Percentiles rank a stretch among this genome's conserved stretches.
These are phyloP conservation scores for Suillus alpinus DNA, from an alignment of 768 basidiomycete genomes.

Conservation along the genomic window DNA sequence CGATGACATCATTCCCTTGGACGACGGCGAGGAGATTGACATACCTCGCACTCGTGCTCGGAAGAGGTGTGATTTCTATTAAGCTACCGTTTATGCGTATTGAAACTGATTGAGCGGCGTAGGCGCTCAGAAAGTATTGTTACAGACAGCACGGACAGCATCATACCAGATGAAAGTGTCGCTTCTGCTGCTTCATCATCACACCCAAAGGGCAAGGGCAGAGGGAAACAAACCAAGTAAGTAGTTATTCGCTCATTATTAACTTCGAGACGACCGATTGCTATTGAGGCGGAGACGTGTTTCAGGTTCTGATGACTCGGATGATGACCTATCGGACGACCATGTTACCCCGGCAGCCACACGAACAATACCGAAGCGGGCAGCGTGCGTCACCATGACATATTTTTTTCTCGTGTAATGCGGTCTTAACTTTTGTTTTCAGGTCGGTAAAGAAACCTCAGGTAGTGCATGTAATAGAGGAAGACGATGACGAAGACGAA, in stretches of 20 bases:
- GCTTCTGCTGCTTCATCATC: conserved; percentile 31
- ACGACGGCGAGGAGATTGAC: conserved; percentile 53
- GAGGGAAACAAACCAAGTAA: conserved; percentile 40
- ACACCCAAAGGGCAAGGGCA: conserved; percentile 24
- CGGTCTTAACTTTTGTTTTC: neutral
- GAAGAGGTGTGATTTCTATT: conserved; percentile 42
- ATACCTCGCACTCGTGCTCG: conserved; percentile 39
- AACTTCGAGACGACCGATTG: neutral
- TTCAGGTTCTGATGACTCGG: conserved; percentile 50
- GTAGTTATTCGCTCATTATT: conserved; percentile 12
- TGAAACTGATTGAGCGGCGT: neutral
- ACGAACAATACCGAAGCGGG: conserved; percentile 53
- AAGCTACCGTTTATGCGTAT: neutral
- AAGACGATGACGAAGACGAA: conserved; percentile 35
- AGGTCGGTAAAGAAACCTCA: conserved; percentile 41
- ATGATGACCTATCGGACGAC: conserved; percentile 37
- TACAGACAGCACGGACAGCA: conserved; percentile 41
- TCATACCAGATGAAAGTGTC: conserved; percentile 33
- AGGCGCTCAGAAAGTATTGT: conserved; percentile 62
- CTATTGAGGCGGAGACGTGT: conserved; percentile 49
- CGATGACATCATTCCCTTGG: conserved; percentile 67
- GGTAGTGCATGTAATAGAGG: conserved; percentile 23
- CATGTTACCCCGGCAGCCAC: conserved; percentile 37
- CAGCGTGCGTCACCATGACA: conserved; percentile 45
- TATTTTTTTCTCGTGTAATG: neutral